phyloP scores from a whole-genome alignment of 2,329 filamentous ascomycete genomes.

The Bipolaris bicolor region DNA sequence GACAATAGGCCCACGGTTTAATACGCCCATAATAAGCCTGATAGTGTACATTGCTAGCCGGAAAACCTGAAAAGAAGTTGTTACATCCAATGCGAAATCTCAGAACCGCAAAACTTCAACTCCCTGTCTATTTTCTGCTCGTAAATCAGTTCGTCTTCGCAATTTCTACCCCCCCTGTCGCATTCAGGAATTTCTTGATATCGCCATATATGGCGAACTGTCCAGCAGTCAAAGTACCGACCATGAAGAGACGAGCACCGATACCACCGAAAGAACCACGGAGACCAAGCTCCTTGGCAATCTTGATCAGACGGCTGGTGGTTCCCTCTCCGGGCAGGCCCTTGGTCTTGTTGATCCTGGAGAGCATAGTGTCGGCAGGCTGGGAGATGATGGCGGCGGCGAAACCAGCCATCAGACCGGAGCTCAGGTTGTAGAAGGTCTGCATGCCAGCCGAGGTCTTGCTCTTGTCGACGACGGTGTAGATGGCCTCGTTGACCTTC shows the following conservation, averaged over 20 bases:
- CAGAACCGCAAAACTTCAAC: too few species aligned
- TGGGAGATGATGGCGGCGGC: conserved; percentile 86
- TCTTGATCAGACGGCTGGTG: conserved; percentile 81
- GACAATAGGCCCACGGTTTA: too few species aligned
- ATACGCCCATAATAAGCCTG: too few species aligned
- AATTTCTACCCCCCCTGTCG: conserved; percentile 65
- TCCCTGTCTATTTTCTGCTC: too few species aligned
- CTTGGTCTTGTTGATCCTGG: conserved; percentile 96
- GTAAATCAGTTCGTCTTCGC: conserved; percentile 30
- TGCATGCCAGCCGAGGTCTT: conserved; percentile 70
- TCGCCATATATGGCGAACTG: conserved; percentile 88
- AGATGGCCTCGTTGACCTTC: conserved; percentile 80
- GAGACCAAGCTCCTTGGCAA: conserved; percentile 82
- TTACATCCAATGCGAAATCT: background rate
- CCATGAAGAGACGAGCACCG: conserved; percentile 76
- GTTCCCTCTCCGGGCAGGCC: conserved; percentile 86
- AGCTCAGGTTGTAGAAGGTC: conserved; percentile 82
- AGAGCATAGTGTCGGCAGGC: conserved; percentile 91
- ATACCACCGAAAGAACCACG: conserved; percentile 81
- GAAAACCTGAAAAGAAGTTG: background rate
- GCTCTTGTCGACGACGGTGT: conserved; percentile 72
- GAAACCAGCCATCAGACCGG: conserved; percentile 85
- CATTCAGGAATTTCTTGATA: conserved; percentile 43
- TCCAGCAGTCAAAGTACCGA: conserved; percentile 62
- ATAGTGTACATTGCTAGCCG: background rate